These are phyloP conservation scores for Colletotrichum sp. DNA, from an alignment of 2,329 filamentous ascomycete genomes.

Conservation along the genomic window DNA sequence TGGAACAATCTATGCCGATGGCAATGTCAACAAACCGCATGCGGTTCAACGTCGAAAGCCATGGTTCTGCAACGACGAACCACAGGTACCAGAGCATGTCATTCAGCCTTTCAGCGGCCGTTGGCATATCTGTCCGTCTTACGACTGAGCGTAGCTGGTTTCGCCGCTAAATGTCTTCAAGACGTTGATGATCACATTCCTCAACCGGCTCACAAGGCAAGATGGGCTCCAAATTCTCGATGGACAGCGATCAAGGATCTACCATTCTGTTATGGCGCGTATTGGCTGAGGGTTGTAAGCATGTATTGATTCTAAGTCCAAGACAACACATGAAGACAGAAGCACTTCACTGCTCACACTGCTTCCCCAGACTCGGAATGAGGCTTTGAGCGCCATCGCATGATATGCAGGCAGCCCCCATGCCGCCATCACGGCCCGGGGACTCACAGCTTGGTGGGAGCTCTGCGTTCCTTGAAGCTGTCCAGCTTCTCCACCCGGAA, in stretches of 20 bases:
- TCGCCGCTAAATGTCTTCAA: not conserved
- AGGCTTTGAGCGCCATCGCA: not conserved
- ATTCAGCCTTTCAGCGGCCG: not conserved
- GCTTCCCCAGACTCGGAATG: not conserved
- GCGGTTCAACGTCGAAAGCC: not conserved
- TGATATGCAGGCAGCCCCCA: not conserved
- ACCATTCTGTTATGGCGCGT: not conserved
- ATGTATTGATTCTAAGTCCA: not conserved
- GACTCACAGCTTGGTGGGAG: not conserved
- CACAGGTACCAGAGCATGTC: not conserved
- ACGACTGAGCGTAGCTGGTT: not conserved
- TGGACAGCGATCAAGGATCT: not conserved
- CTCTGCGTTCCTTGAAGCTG: not conserved
- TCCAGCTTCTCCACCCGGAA: constrained; percentile 51
- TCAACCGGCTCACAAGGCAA: not conserved
- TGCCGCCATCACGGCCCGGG: not conserved
- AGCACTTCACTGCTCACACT: not conserved
- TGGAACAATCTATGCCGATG: not conserved
- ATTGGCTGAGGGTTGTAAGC: not conserved
- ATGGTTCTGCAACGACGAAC: not conserved
- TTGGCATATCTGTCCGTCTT: not conserved
- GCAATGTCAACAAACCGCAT: not conserved
- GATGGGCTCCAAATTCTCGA: constrained; percentile 7
- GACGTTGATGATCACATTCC: constrained; percentile 5
- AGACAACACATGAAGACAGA: not conserved